Percentiles rank a stretch among this genome's conserved stretches.
Evolutionary conservation across 75 land plant species (phyloP).

Genomic region (Cunninghamia lanceolata): DNA sequence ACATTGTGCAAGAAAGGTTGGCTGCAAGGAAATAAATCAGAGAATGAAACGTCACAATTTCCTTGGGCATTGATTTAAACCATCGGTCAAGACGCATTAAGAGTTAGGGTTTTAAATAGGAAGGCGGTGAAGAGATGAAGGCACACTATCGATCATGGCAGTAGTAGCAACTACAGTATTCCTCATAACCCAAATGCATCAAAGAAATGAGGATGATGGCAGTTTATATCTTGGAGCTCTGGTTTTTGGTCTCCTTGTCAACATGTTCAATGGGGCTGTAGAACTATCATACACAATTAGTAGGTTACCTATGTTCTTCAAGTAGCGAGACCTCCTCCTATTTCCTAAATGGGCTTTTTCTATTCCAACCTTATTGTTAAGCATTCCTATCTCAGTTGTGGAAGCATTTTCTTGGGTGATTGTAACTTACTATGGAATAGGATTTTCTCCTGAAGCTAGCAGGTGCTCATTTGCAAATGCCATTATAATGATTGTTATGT

Average conservation of each 20-base stretch:
- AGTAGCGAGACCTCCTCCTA: conserved; percentile 15
- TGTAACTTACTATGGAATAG: conserved; percentile 27
- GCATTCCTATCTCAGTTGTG: conserved; percentile 28
- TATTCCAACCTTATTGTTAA: conserved; percentile 18
- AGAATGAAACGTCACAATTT: too few relatives aligned
- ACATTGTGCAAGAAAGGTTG: too few relatives aligned
- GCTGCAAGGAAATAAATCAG: too few relatives aligned
- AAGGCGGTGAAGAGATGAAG: too few relatives aligned
- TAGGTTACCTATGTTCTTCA: conserved; percentile 27
- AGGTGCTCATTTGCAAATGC: conserved; percentile 12
- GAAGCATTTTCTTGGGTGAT: conserved; percentile 23
- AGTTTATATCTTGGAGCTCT: conserved; percentile 19
- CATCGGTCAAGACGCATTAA: too few relatives aligned
- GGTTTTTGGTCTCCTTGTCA: conserved; percentile 17
- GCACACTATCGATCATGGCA: too few relatives aligned
- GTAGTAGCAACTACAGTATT: conserved; percentile 20
- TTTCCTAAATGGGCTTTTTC: conserved; percentile 28
- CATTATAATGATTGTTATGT: not conserved
- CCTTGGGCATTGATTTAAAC: too few relatives aligned
- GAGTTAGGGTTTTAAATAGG: too few relatives aligned
- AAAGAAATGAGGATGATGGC: conserved; percentile 13
- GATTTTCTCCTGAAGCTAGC: conserved; percentile 31
- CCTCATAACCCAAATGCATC: conserved; percentile 23
- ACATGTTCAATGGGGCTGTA: conserved; percentile 38
- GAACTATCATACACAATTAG: conserved; percentile 29